These are phyloP conservation scores for Phyllosticta capitalensis DNA, from an alignment of 2,329 filamentous ascomycete species.

Conservation along the genomic window DNA sequence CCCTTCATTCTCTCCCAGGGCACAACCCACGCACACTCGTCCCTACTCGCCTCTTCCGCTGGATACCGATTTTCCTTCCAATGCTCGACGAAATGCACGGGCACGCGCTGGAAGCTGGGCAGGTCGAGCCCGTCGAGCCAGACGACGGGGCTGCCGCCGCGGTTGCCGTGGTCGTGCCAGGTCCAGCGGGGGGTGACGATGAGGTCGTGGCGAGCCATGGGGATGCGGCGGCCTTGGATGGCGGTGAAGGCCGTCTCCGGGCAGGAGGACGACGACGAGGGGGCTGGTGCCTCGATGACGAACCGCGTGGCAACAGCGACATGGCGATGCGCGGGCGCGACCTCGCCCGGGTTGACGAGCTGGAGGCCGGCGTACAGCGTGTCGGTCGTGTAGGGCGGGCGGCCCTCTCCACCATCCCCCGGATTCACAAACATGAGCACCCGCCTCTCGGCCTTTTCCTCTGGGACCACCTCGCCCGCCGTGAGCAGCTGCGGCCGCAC, in stretches of 20 bases:
- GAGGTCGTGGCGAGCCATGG: constrained; percentile 45
- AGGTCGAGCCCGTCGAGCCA: constrained; percentile 51
- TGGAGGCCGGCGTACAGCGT: constrained; percentile 50
- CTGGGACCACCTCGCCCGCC: constrained; percentile 28
- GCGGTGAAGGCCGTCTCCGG: constrained; percentile 45
- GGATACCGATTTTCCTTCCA: constrained; percentile 41
- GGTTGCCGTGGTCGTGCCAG: constrained; percentile 53
- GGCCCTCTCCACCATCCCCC: constrained; percentile 18
- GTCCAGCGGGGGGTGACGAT: constrained; percentile 51
- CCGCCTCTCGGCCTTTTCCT: constrained; percentile 30
- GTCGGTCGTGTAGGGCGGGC: constrained; percentile 44
- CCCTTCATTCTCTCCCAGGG: constrained; percentile 40
- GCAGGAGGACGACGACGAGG: background rate
- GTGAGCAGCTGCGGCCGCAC: constrained; percentile 27
- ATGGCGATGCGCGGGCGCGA: constrained; percentile 46
- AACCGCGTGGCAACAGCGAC: constrained; percentile 49
- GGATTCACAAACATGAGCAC: constrained; percentile 36
- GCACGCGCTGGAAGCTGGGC: constrained; percentile 41
- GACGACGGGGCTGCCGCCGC: constrained; percentile 44
- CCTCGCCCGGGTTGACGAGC: constrained; percentile 48
- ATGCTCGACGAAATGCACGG: constrained; percentile 47
- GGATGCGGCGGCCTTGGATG: constrained; percentile 45
- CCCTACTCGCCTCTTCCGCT: constrained; percentile 34
- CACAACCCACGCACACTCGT: constrained; percentile 38
- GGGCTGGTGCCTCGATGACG: constrained; percentile 42